These are phyloP conservation scores for Colletotrichum ledebouriae DNA, from an alignment of 2,329 filamentous ascomycete species.

Conservation along the genomic window DNA sequence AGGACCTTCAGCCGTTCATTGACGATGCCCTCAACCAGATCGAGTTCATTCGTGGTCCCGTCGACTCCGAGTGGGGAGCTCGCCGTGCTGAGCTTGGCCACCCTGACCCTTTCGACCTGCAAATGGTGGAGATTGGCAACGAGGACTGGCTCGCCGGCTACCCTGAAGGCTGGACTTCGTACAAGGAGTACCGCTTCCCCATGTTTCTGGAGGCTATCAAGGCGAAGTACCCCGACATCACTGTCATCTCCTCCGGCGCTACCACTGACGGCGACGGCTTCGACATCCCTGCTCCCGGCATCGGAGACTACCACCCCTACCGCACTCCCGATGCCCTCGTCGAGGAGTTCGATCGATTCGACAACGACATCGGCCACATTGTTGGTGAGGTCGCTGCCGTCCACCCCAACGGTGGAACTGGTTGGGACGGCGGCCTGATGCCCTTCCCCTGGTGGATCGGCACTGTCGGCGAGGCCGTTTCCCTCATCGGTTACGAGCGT, in stretches of 20 bases:
- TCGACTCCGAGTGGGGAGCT: constrained; percentile 67
- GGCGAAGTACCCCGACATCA: constrained; percentile 68
- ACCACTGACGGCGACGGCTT: constrained; percentile 60
- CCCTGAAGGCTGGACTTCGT: constrained; percentile 60
- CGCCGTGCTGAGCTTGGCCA: constrained; percentile 71
- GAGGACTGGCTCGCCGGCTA: constrained; percentile 73
- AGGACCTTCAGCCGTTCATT: constrained; percentile 67
- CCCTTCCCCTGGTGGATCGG: constrained; percentile 70
- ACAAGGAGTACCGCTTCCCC: constrained; percentile 69
- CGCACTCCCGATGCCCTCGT: constrained; percentile 64
- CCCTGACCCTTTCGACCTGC: constrained; percentile 70
- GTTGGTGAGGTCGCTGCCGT: constrained; percentile 66
- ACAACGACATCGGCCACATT: constrained; percentile 59
- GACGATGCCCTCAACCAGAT: constrained; percentile 73
- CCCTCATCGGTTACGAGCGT: constrained; percentile 73
- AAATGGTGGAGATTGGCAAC: constrained; percentile 76
- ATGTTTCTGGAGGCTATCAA: constrained; percentile 72
- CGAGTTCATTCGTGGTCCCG: constrained; percentile 71
- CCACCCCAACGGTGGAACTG: constrained; percentile 65
- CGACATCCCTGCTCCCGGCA: constrained; percentile 57
- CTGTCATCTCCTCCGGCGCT: constrained; percentile 65
- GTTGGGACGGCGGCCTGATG: constrained; percentile 60
- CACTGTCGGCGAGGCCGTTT: constrained; percentile 74
- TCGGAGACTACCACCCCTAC: constrained; percentile 67
- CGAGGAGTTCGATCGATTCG: constrained; percentile 64